These are phyloP conservation scores for Alternaria sp. DNA, from an alignment of 2,329 filamentous ascomycete genomes.

Conservation along the genomic window DNA sequence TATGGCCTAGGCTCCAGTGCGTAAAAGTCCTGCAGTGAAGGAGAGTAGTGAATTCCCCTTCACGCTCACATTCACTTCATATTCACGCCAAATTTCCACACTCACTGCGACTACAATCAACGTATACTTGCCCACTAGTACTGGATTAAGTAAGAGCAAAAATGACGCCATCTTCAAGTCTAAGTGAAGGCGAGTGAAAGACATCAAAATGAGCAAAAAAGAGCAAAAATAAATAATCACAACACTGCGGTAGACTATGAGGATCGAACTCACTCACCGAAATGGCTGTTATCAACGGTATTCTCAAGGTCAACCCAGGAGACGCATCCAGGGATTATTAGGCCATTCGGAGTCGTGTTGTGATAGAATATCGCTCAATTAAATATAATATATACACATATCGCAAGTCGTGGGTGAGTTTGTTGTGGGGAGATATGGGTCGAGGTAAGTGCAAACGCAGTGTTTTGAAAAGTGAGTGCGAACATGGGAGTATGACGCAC, in stretches of 20 bases:
- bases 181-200: not conserved
- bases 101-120: not conserved
- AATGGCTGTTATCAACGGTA: not conserved
- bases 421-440: not conserved
- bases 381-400: not conserved
- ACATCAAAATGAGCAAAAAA: not conserved
- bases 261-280: not conserved
- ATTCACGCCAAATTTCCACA: not conserved
- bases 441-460: not conserved
- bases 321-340: not conserved
- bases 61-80: not conserved
- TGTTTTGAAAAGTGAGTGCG: not conserved
- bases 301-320: not conserved
- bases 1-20: not conserved
- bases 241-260: not conserved
- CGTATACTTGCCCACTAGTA: not conserved
- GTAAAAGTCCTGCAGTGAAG: not conserved
- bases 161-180: not conserved
- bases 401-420: accelerated
- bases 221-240: not conserved
- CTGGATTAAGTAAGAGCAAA: not conserved
- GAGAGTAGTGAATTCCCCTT: not conserved
- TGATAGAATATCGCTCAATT: not conserved
- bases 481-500: accelerated
- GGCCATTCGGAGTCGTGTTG: not conserved